Base-by-base conservation (phyloP, 352 stramenopile genomes). In the Pythium apleroticum region DNA sequence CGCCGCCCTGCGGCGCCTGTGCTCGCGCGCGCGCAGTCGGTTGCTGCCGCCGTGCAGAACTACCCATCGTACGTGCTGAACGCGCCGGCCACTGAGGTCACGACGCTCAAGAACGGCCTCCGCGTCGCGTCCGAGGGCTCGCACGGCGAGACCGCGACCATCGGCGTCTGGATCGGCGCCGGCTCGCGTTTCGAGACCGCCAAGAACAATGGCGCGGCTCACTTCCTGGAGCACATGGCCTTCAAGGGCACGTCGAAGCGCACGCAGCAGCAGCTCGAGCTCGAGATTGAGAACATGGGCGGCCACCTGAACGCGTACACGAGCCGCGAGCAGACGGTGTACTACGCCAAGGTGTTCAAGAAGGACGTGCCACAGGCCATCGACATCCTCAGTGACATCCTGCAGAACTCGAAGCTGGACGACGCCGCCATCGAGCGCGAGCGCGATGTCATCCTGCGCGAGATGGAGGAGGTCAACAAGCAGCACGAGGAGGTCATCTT, bases 191-290 rank as follows among this genome's bases (percentile, higher is more conserved):
- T 99, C 80, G 98, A 99, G 90, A 99, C 96, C 3, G 85, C 81
- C 20, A 73, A 96, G 68, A 99, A 99, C 86, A 99, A 99, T 75
- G 98, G 98, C 60, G 96, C 97, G 7, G 97, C 97, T 17, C 98
- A 99, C 81, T 99, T 99, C 74, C 67, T 99, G 58, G 98, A 99
- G 88, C 98, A 99, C 87, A 99, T 99, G 96, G 95, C 97, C 49
- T 99, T 99, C 87, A 99, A 99, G 84, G 98, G 98, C 71, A 99
- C 98, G 35, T 75, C 75, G 33, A 97, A 96, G 69, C 86, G 98
- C 62, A 99, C 93, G 49, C 97, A 99, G 84, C 92, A 98, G 74
- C 83, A 98, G 74, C 87, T 99, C n/a, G 98, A 99, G 84, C 84
- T 99, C 50, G 94, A 99, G 79, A 99, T 99, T 71, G 98, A 99